Base-by-base conservation (phyloP, 2,329 filamentous ascomycete species). In the Mollisia scopiformis region DNA sequence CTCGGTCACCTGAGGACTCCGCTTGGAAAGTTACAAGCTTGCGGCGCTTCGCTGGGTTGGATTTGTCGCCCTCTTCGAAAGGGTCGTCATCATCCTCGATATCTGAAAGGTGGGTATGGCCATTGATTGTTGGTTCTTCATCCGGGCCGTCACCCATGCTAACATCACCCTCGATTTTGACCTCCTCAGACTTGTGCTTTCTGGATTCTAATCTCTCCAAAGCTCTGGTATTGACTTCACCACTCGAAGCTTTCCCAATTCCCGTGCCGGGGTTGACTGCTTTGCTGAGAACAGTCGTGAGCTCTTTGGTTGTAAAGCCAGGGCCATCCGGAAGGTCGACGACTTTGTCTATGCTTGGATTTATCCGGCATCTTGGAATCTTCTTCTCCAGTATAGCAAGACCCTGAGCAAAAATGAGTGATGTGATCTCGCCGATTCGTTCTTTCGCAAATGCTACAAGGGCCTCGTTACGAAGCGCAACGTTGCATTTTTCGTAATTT, bases 401-500 rank as follows among this genome's bases (percentile, higher is more conserved):
- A 19, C 96, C 80, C 14, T 87, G 84, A 37, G 85, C 86, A 72
- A 97, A 98, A 1, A 98, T 86, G 62, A 88, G 83, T 1, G 89
- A 88, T 1, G 93, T 96, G 1, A 84, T 87, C 41, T 87, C 81
- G 47, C 93, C 91, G 21, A 95, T 83, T 31, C 84, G 81, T 56
- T 90, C 85, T 55, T 87, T 82, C 1, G 88, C 92, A 59, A 93
- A 84, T n/a, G 87, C 82, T 55, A 89, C 86, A 2, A 98, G 86
- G 21, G 87, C 86, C 65, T 88, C 84, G 69, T 92, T 97, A 59
- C 94, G 91, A 64, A 97, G 81, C 53, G 91, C 88, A 10, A 97
- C 91, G 6, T 89, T 80, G 61, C 92, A 91, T 74, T 94, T 96
- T 58, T 93, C 89, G 70, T 92, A 89, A 72, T 97, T 97, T 57